A percentile compares a stretch with the other conserved stretches of the same genome.
These are phyloP conservation scores for Fusarium hostae DNA, from an alignment of 2,329 filamentous ascomycete genomes.

Conservation along the genomic window DNA sequence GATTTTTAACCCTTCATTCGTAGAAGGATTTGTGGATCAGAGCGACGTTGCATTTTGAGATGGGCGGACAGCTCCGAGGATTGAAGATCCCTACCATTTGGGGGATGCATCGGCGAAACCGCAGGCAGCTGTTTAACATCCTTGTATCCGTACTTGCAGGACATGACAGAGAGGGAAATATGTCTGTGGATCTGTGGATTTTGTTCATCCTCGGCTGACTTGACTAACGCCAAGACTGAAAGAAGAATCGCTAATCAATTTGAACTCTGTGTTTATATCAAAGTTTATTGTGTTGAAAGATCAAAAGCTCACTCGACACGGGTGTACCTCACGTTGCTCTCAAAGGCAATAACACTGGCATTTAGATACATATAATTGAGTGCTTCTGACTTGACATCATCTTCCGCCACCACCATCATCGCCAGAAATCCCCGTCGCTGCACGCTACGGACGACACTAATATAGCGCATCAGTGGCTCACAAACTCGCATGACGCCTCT, in stretches of 20 bases:
- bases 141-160: not conserved
- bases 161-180: not conserved
- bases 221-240: slow-evolving; percentile 27
- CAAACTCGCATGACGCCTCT: slow-evolving; percentile 16
- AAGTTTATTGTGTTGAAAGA: not conserved
- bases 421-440: not conserved
- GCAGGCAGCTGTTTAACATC: slow-evolving; percentile 20
- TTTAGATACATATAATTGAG: too few species aligned
- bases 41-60: not conserved
- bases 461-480: not conserved
- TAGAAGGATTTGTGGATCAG: not conserved
- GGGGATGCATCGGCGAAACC: slow-evolving; percentile 19
- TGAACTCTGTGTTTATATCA: not conserved
- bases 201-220: slow-evolving; percentile 5
- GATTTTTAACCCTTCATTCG: not conserved
- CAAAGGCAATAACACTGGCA: rapidly evolving
- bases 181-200: slow-evolving; percentile 3
- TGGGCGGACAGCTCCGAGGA: slow-evolving; percentile 2
- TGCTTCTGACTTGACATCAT: too few species aligned
- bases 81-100: slow-evolving; percentile 1
- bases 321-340: not conserved
- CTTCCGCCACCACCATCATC: not conserved
- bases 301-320: rapidly evolving
- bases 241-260: not conserved
- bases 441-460: not conserved